Conservation (phyloP, 345 rosid genomes). For the Firmiana major region DNA sequence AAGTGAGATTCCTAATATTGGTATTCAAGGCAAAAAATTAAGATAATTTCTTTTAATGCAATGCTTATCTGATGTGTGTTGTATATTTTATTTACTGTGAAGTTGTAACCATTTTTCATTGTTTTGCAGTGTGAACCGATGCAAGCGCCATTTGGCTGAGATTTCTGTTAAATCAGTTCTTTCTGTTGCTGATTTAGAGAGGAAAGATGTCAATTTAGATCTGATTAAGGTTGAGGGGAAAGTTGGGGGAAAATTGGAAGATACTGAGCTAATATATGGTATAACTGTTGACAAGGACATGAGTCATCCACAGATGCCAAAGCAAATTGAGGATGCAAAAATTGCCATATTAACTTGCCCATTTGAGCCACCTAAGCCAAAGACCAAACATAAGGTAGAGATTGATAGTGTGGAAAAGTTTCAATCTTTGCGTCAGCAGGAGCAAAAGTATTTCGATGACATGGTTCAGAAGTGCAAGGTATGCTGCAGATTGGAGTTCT, state of each 20-base stretch:
- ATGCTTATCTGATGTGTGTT: background rate
- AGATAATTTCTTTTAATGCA: background rate
- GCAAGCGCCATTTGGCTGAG: constrained; percentile 89
- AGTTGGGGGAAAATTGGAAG: constrained; percentile 90
- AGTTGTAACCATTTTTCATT: constrained; percentile 1
- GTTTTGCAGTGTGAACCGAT: constrained; percentile 75
- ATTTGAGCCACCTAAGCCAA: constrained; percentile 93
- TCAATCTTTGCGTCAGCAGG: constrained; percentile 78
- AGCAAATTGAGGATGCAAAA: constrained; percentile 70
- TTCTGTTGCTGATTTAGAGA: constrained; percentile 91
- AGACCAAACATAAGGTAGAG: constrained; percentile 97
- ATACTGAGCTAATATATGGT: constrained; percentile 82
- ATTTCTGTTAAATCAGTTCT: constrained; percentile 97
- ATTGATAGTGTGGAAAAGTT: constrained; percentile 92
- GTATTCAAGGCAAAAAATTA: background rate
- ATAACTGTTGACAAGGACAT: constrained; percentile 86
- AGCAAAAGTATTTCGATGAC: constrained; percentile 75
- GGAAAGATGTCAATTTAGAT: constrained; percentile 91
- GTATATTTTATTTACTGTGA: background rate
- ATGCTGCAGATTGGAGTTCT: background rate
- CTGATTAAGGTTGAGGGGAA: constrained; percentile 92
- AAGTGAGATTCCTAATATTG: background rate
- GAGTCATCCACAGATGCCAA: constrained; percentile 99
- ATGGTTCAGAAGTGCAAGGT: constrained; percentile 57
- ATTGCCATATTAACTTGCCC: constrained; percentile 96